These are phyloP conservation scores for Boechera retrofracta DNA, from an alignment of 345 rosid species.

Conservation along the genomic window DNA sequence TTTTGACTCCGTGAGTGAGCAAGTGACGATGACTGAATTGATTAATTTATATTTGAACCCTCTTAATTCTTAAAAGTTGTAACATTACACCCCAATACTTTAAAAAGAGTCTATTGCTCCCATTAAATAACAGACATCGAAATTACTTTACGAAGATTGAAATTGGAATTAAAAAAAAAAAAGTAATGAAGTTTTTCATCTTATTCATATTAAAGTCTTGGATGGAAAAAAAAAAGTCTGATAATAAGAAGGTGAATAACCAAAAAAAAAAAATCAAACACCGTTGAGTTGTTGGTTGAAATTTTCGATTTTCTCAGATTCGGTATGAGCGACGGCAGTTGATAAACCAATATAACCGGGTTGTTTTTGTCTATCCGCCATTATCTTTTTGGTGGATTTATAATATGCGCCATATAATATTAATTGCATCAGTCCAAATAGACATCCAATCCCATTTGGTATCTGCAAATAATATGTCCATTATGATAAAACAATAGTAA, in stretches of 20 bases:
- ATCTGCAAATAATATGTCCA: constrained; percentile 44
- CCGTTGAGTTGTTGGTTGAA: neutral
- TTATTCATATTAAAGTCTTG: constrained; percentile 11
- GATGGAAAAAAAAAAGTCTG: neutral
- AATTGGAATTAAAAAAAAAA: neutral
- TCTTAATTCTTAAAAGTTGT: neutral
- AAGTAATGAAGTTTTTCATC: neutral
- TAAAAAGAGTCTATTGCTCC: neutral
- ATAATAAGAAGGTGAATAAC: constrained; percentile 9
- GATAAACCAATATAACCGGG: constrained; percentile 42
- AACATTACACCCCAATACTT: constrained; percentile 22
- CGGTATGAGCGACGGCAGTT: constrained; percentile 39
- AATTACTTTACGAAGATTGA: neutral
- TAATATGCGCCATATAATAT: constrained; percentile 64
- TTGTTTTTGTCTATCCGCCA: constrained; percentile 50
- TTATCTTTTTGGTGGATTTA: constrained; percentile 59
- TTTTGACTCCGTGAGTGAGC: neutral
- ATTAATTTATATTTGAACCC: neutral
- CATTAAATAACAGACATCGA: neutral
- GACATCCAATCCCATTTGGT: constrained; percentile 78
- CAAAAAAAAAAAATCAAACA: constrained; percentile 4
- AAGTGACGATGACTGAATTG: neutral
- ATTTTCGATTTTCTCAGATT: neutral
- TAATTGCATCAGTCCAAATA: constrained; percentile 64
- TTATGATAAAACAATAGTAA: constrained; percentile 3